A percentile compares a stretch with the other conserved stretches of the same genome.
These are phyloP conservation scores for Rhizopogon sp. DNA, from an alignment of 768 basidiomycete genomes.

Conservation along the genomic window DNA sequence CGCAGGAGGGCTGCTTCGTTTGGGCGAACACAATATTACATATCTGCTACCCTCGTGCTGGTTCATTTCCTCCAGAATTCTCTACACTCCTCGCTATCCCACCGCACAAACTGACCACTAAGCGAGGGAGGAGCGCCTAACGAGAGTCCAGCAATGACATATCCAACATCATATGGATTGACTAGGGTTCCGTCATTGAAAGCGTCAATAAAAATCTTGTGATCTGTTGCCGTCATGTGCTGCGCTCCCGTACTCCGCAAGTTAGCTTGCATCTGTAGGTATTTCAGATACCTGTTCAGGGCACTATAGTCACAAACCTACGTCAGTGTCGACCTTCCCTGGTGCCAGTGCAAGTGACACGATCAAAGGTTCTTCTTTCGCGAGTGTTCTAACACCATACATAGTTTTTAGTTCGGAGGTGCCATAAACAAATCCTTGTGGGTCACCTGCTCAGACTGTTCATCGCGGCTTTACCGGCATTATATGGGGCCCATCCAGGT, in stretches of 20 bases:
- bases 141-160: slow-evolving; percentile 74
- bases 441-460: slow-evolving; percentile 74
- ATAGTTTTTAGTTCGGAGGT: slow-evolving; percentile 1
- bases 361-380: slow-evolving; percentile 76
- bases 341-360: slow-evolving; percentile 77
- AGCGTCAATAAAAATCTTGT: slow-evolving; percentile 52
- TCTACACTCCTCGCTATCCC: slow-evolving; percentile 69
- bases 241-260: slow-evolving; percentile 47
- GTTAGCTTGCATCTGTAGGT: slow-evolving; percentile 61
- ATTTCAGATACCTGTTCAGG: not conserved
- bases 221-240: slow-evolving; percentile 51
- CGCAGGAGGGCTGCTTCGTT: too few species aligned
- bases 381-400: slow-evolving; percentile 57
- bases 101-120: slow-evolving; percentile 76
- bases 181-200: slow-evolving; percentile 67
- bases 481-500: slow-evolving; percentile 78
- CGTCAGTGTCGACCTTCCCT: slow-evolving; percentile 81
- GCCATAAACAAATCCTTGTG: not conserved
- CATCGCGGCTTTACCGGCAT: slow-evolving; percentile 83
- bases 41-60: not conserved
- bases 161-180: slow-evolving; percentile 66
- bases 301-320: slow-evolving; percentile 29
- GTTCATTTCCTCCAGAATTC: slow-evolving; percentile 38
- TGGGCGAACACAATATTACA: not conserved
- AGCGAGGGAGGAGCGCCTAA: slow-evolving; percentile 57